Percentiles rank a stretch among this genome's conserved stretches.
Conservation (phyloP, 805 yeast species). For the Wickerhamiella lipophila region DNA sequence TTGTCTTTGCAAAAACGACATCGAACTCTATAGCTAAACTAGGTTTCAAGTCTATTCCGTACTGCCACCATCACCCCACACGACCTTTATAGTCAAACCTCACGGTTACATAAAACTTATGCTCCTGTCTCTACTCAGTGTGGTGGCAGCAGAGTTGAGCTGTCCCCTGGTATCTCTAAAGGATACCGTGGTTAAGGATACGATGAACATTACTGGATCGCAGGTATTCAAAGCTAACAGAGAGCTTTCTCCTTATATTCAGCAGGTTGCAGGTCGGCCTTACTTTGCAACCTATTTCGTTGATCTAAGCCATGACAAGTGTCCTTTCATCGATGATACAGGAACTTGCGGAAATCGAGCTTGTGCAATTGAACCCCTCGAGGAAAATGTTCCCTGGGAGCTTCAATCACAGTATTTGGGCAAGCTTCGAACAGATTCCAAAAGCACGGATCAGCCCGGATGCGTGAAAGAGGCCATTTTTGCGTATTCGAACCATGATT, state of each 20-base stretch:
- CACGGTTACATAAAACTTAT: slow-evolving; percentile 9
- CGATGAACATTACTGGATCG: slow-evolving; percentile 20
- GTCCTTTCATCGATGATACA: slow-evolving; percentile 71
- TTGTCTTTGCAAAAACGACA: no score
- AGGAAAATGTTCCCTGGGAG: slow-evolving; percentile 56
- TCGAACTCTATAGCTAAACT: neutral
- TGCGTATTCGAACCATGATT: slow-evolving; percentile 18
- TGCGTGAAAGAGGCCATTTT: slow-evolving; percentile 18
- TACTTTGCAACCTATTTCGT: slow-evolving; percentile 82
- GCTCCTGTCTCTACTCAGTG: slow-evolving; percentile 6
- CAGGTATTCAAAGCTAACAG: slow-evolving; percentile 42
- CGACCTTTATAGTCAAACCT: neutral
- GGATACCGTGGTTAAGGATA: slow-evolving; percentile 17
- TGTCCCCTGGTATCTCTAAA: slow-evolving; percentile 3
- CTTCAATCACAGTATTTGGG: slow-evolving; percentile 56
- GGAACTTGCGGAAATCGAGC: slow-evolving; percentile 78
- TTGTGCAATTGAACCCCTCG: slow-evolving; percentile 80
- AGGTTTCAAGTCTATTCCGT: neutral
- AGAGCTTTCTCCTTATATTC: slow-evolving; percentile 43
- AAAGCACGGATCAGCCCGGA: slow-evolving; percentile 22
- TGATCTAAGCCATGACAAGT: slow-evolving; percentile 53
- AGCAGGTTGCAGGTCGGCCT: slow-evolving; percentile 51
- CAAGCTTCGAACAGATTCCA: slow-evolving; percentile 31
- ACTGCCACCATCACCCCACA: neutral
- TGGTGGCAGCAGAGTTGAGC: neutral